phyloP scores from a whole-genome alignment of 495 filamentous ascomycete species.

The Penicillium ochrochloron region DNA sequence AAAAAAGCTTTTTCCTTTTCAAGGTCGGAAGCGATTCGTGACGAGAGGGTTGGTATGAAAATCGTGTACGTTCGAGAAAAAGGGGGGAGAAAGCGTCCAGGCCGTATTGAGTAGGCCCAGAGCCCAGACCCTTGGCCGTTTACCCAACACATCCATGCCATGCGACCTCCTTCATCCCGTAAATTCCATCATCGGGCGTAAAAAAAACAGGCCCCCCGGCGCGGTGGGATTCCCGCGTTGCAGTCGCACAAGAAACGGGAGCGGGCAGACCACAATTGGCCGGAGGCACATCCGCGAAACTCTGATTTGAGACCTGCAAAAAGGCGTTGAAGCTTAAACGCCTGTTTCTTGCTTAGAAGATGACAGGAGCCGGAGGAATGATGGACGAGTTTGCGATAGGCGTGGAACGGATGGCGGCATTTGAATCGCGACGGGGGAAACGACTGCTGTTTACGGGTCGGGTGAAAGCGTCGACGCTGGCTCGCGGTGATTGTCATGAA shows the following conservation, averaged over 20 bases:
- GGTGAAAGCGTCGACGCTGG: slow-evolving; percentile 27
- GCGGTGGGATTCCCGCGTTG: slow-evolving; percentile 34
- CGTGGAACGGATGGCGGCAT: slow-evolving; percentile 11
- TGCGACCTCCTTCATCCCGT: slow-evolving; percentile 4
- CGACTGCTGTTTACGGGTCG: slow-evolving; percentile 24
- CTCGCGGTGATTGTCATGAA: slow-evolving; percentile 37
- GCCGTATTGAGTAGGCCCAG: background rate
- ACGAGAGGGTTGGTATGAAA: slow-evolving; percentile 21
- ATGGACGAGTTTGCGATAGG: slow-evolving; percentile 1
- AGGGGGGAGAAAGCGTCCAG: background rate
- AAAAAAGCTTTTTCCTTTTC: slow-evolving; percentile 9
- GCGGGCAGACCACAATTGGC: slow-evolving; percentile 24
- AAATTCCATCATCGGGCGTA: background rate
- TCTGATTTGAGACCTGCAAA: slow-evolving; percentile 18
- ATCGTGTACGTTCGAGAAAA: slow-evolving; percentile 11
- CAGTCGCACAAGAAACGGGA: slow-evolving; percentile 30
- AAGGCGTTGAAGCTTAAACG: slow-evolving; percentile 25
- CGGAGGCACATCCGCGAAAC: slow-evolving; percentile 18
- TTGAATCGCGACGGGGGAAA: slow-evolving; percentile 27
- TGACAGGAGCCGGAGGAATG: slow-evolving; percentile 19
- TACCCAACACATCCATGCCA: slow-evolving; percentile 10
- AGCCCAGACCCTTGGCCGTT: slow-evolving; percentile 1
- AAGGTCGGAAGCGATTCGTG: slow-evolving; percentile 31
- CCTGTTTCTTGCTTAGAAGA: slow-evolving; percentile 13
- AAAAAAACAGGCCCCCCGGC: slow-evolving; percentile 16